Conservation (phyloP, 75 land plant genomes). For the Pinus albicaulis region DNA sequence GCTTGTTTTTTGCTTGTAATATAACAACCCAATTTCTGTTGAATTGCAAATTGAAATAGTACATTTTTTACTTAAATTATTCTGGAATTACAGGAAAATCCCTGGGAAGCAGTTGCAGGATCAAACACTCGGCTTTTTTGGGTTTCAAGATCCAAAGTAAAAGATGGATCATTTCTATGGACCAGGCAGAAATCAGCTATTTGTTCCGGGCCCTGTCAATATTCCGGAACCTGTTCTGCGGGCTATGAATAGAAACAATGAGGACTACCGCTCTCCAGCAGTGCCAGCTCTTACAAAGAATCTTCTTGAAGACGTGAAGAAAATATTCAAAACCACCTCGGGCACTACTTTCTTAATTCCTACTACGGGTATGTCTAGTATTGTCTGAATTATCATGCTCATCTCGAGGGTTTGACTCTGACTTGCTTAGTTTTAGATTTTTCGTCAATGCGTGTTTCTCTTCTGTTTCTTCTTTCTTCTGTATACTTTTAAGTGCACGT, state of each 20-base stretch:
- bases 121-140: background rate
- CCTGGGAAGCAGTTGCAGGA: background rate
- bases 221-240: slow-evolving; percentile 84
- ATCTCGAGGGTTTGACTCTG: no score
- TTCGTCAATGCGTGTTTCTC: no score
- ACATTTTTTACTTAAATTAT: no score
- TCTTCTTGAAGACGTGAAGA: slow-evolving; percentile 85
- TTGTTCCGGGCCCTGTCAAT: slow-evolving; percentile 93
- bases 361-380: slow-evolving; percentile 61
- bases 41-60: no score
- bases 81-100: background rate
- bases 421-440: background rate
- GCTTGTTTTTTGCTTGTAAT: no score
- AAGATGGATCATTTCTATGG: slow-evolving; percentile 81
- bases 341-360: slow-evolving; percentile 88
- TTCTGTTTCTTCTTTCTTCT: no score
- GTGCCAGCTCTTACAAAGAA: slow-evolving; percentile 79
- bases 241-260: slow-evolving; percentile 94
- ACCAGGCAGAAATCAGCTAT: slow-evolving; percentile 90
- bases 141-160: background rate
- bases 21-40: no score
- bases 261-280: slow-evolving; percentile 94
- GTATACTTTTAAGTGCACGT: no score
- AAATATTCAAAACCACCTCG: slow-evolving; percentile 77
- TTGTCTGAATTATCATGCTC: no score